Evolutionary conservation across 768 basidiomycete species (phyloP).

Genomic region (Collybiopsis luxurians): DNA sequence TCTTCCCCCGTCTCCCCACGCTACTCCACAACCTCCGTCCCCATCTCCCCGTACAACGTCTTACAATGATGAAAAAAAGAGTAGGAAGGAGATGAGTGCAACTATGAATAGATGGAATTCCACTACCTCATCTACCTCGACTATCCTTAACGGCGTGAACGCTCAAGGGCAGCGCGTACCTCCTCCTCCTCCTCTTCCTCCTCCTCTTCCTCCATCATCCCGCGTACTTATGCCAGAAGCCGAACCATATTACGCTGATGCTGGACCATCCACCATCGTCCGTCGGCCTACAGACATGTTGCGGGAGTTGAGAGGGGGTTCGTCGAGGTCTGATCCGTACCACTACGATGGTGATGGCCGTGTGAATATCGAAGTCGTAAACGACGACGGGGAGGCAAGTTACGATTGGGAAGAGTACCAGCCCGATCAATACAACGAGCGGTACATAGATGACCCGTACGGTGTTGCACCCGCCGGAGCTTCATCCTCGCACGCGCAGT

Average conservation of each 20-base stretch:
- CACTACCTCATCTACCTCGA: background rate
- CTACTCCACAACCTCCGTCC: background rate
- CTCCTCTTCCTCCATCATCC: background rate
- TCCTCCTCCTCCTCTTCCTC: background rate
- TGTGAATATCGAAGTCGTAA: background rate
- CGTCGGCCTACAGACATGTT: conserved; percentile 1
- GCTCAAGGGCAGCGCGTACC: background rate
- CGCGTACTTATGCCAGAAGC: background rate
- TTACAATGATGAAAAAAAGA: background rate
- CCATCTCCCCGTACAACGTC: background rate
- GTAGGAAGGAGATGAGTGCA: background rate
- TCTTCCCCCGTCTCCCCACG: background rate
- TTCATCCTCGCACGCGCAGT: background rate
- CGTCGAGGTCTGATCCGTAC: background rate
- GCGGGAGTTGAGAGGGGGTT: background rate
- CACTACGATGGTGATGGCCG: background rate
- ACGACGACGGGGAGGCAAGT: background rate
- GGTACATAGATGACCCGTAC: too few species aligned
- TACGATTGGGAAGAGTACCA: conserved; percentile 3
- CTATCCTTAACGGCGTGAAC: background rate
- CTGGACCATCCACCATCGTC: background rate
- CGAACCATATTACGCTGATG: background rate
- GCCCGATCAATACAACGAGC: too few species aligned
- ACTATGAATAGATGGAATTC: conserved; percentile 1
- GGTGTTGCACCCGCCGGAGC: background rate